A percentile compares a stretch with the other conserved stretches of the same genome.
These are phyloP conservation scores for Coffea eugenioides DNA, from an alignment of 257 asterid species.

Conservation along the genomic window DNA sequence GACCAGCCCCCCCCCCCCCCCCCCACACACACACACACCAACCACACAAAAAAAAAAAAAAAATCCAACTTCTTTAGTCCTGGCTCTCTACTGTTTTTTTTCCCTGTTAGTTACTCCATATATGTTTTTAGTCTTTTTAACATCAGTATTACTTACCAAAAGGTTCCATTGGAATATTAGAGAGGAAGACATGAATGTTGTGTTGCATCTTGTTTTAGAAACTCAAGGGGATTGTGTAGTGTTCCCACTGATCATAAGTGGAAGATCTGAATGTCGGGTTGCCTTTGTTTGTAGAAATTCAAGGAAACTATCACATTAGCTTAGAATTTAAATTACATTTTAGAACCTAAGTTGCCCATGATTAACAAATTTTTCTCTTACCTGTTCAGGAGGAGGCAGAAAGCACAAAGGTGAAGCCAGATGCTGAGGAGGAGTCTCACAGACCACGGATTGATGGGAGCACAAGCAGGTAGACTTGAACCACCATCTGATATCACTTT, in stretches of 20 bases:
- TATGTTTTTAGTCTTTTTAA: too few species aligned
- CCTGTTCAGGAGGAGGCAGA: slow-evolving; percentile 69
- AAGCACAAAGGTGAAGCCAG: slow-evolving; percentile 41
- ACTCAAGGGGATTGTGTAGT: neutral
- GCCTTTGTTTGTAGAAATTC: neutral
- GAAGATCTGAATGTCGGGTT: neutral
- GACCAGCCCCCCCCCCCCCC: too few species aligned
- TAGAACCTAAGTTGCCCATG: too few species aligned
- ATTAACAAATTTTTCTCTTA: slow-evolving; percentile 21
- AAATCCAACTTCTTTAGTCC: too few species aligned
- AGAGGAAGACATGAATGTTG: neutral
- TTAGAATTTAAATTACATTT: neutral
- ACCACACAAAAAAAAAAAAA: too few species aligned
- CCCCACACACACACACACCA: too few species aligned
- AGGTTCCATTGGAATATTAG: neutral
- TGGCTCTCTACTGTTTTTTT: too few species aligned
- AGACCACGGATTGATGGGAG: slow-evolving; percentile 57
- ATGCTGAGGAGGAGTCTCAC: slow-evolving; percentile 33
- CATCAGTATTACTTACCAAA: too few species aligned
- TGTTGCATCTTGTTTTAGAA: neutral
- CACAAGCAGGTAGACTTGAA: slow-evolving; percentile 65
- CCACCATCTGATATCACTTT: neutral
- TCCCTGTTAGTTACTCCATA: too few species aligned
- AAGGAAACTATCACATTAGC: neutral
- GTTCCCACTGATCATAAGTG: neutral